Percentiles rank a stretch among this genome's conserved stretches.
These are phyloP conservation scores for Aquilaria agallochum DNA, from an alignment of 441 rosid species.

Conservation along the genomic window DNA sequence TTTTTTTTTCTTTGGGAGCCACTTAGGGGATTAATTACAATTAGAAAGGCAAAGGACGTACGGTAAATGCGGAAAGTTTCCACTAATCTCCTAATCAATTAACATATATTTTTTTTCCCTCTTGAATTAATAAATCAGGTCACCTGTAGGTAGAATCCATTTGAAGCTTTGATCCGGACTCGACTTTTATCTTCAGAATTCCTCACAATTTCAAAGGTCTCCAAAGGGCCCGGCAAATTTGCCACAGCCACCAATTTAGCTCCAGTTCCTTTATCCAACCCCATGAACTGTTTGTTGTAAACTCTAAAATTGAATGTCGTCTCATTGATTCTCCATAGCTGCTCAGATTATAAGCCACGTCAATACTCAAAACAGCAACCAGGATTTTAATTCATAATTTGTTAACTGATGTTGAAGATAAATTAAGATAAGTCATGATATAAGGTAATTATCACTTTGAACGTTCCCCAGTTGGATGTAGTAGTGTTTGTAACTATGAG, in stretches of 20 bases:
- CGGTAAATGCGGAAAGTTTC: too few species aligned
- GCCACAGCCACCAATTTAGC: slow-evolving; percentile 28
- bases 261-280: slow-evolving; percentile 27
- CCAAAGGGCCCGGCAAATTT: slow-evolving; percentile 9
- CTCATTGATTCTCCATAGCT: slow-evolving; percentile 54
- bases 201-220: slow-evolving; percentile 39
- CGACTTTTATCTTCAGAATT: slow-evolving; percentile 19
- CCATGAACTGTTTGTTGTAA: slow-evolving; percentile 38
- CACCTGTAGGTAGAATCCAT: slow-evolving; percentile 42
- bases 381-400: neutral
- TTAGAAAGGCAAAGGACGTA: too few species aligned
- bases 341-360: neutral
- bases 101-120: too few species aligned
- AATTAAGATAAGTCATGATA: neutral
- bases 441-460: slow-evolving; percentile 22
- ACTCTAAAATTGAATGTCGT: slow-evolving; percentile 41
- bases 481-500: slow-evolving; percentile 36
- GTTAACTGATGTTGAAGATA: too few species aligned
- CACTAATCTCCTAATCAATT: too few species aligned
- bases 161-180: slow-evolving; percentile 44
- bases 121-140: neutral
- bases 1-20: too few species aligned
- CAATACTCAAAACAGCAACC: neutral
- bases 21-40: too few species aligned
- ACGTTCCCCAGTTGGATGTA: slow-evolving; percentile 50